A percentile compares a stretch with the other conserved stretches of the same genome.
Evolutionary conservation across 1,284 basidiomycete genomes (phyloP).

Genomic region (Exobasidium rhododendri): DNA sequence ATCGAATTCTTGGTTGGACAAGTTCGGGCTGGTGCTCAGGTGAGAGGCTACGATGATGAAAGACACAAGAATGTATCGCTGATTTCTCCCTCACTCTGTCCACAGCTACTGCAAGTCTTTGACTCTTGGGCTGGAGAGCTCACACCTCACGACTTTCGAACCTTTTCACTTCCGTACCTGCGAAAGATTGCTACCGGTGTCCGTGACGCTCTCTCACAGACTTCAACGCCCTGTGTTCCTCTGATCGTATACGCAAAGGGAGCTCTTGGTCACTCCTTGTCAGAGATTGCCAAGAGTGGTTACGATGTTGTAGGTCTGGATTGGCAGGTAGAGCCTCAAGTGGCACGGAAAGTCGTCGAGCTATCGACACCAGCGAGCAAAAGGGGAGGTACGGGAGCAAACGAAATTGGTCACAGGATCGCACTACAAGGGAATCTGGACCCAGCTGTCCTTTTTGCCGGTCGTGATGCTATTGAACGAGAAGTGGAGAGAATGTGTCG

Average conservation of each 20-base stretch:
- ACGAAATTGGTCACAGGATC: constrained; percentile 57
- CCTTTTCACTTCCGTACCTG: constrained; percentile 50
- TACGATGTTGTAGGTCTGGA: constrained; percentile 54
- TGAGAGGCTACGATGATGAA: constrained; percentile 13
- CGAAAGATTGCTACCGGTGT: constrained; percentile 46
- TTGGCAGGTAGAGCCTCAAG: constrained; percentile 49
- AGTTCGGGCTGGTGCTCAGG: constrained; percentile 49
- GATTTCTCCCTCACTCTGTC: neutral
- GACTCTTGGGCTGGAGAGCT: constrained; percentile 55
- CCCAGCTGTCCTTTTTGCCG: constrained; percentile 78
- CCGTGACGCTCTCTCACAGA: constrained; percentile 42
- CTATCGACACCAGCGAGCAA: constrained; percentile 28
- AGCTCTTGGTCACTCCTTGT: constrained; percentile 48
- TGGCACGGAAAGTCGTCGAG: constrained; percentile 46
- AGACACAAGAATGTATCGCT: neutral
- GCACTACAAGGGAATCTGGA: constrained; percentile 94
- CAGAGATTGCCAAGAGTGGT: constrained; percentile 48
- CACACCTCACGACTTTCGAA: constrained; percentile 52
- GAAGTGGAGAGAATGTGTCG: constrained; percentile 78
- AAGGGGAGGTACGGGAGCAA: constrained; percentile 34
- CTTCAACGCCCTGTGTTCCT: constrained; percentile 40
- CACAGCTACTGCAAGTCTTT: constrained; percentile 51
- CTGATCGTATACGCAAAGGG: constrained; percentile 53
- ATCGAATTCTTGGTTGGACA: constrained; percentile 52
- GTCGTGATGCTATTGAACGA: constrained; percentile 73